Percentiles rank a stretch among this genome's conserved stretches.
These are phyloP conservation scores for Aspergillus sp. DNA, from an alignment of 2,329 filamentous ascomycete species.

Conservation along the genomic window DNA sequence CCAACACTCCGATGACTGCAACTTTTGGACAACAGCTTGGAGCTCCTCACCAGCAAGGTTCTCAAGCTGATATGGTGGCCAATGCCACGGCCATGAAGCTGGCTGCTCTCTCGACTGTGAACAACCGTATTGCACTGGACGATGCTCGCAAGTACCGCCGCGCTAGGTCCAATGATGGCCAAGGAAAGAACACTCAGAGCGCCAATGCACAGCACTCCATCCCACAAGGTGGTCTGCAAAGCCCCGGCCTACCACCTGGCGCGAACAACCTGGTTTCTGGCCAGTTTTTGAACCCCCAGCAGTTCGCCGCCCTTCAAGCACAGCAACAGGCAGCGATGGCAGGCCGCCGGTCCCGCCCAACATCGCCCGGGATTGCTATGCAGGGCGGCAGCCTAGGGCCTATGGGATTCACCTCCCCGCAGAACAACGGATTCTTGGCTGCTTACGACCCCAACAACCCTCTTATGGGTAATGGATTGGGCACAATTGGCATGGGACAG, in stretches of 20 bases:
- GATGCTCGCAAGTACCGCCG: conserved; percentile 96
- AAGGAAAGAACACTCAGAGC: conserved; percentile 38
- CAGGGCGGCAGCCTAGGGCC: conserved; percentile 61
- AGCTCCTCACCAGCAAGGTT: conserved; percentile 41
- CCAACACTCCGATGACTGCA: conserved; percentile 92
- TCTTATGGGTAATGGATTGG: conserved; percentile 70
- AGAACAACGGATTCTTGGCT: conserved; percentile 90
- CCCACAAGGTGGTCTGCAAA: conserved; percentile 62
- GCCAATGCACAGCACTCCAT: conserved; percentile 57
- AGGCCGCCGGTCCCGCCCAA: conserved; percentile 78
- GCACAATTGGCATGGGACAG: conserved; percentile 68
- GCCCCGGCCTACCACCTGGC: conserved; percentile 64
- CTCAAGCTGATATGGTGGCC: conserved; percentile 94
- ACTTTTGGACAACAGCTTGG: conserved; percentile 67
- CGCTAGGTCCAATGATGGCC: conserved; percentile 80
- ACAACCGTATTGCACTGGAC: conserved; percentile 95
- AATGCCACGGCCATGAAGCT: conserved; percentile 99
- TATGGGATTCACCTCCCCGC: conserved; percentile 78
- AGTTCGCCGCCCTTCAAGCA: conserved; percentile 77
- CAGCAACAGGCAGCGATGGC: conserved; percentile 59
- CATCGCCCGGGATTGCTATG: conserved; percentile 82
- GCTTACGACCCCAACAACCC: conserved; percentile 76
- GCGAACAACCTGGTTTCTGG: conserved; percentile 83
- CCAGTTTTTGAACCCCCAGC: conserved; percentile 80
- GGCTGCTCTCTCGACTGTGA: conserved; percentile 92